Base-by-base conservation (phyloP, 345 rosid species). In the Rhizophora mangle region DNA sequence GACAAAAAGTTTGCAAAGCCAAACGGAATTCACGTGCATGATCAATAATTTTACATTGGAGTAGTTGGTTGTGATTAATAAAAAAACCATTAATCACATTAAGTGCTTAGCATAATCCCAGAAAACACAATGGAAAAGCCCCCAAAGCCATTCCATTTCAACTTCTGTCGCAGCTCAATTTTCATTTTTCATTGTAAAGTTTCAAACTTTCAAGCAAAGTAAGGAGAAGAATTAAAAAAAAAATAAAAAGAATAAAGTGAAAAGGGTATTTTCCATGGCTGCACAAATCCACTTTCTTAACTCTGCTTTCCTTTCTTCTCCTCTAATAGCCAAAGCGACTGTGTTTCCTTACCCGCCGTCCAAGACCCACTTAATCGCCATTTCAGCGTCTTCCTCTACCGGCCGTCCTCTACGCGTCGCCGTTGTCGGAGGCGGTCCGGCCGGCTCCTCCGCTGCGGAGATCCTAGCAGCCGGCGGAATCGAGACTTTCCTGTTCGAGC, bases 401-500 rank as follows among this genome's bases (percentile, higher is more conserved):
- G 85, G 84, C 60, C 70, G 90, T 30, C 82, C 78, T 71, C 86
- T 88, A 9, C 83, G 89, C 3, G 87, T 72, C n/a, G 87, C 88
- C 9, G 88, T 86, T 27, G 78, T 83, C 13, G 91, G 88, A 0
- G 89, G 89, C 16, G 89, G 94, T 9, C 94, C 89, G 0, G 87
- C 87, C 3, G 91, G 91, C 1, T 80, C 91, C 54, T 83, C 88
- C 36, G 85, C 89, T 32, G 91, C 89, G 11, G 89, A 88, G 68
- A 71, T 83, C 2, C 80, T 86, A 0, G 85, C 85, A 7, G 66
- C 84, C 1, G 87, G 85, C 5, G 87, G 91, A 39, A 67, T 89
- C 64, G 88, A 86, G 77, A 86, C 91, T 9, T 88, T 83, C 76
- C 88, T 86, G 71, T 85, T 88, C 73, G 94, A 89, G 54, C 82